These are phyloP conservation scores for Croton laevigatus DNA, from an alignment of 441 rosid genomes.

Conservation along the genomic window DNA sequence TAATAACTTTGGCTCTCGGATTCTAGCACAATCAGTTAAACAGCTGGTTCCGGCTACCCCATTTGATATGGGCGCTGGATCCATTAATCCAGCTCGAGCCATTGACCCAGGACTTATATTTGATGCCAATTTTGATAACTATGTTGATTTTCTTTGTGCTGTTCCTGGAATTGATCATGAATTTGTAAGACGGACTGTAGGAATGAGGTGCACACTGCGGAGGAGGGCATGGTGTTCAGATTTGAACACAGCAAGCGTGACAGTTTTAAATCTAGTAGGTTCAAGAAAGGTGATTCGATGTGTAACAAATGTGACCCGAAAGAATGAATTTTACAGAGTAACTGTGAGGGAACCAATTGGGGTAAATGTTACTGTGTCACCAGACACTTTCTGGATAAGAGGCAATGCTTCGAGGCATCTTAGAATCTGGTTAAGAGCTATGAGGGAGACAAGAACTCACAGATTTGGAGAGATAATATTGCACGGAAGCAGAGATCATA, in stretches of 20 bases:
- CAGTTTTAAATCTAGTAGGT: constrained; percentile 51
- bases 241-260: constrained; percentile 73
- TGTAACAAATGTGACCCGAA: constrained; percentile 44
- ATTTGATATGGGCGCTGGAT: constrained; percentile 89
- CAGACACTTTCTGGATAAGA: constrained; percentile 26
- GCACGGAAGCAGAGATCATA: constrained; percentile 36
- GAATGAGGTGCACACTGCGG: constrained; percentile 49
- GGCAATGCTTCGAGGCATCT: constrained; percentile 35
- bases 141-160: constrained; percentile 77
- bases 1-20: constrained; percentile 59
- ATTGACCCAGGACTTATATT: constrained; percentile 80
- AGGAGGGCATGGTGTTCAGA: constrained; percentile 49
- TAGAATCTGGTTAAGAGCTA: constrained; percentile 29
- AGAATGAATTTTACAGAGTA: constrained; percentile 48
- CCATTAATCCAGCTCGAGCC: constrained; percentile 78
- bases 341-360: constrained; percentile 36
- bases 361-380: constrained; percentile 34
- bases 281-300: constrained; percentile 49
- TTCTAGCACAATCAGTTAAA: constrained; percentile 76
- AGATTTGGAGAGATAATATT: constrained; percentile 44
- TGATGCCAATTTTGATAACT: constrained; percentile 53
- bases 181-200: constrained; percentile 57
- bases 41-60: constrained; percentile 79
- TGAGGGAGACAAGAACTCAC: constrained; percentile 33
- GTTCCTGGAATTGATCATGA: constrained; percentile 68